phyloP scores from a whole-genome alignment of 495 filamentous ascomycete genomes.

The Neurospora sp. region DNA sequence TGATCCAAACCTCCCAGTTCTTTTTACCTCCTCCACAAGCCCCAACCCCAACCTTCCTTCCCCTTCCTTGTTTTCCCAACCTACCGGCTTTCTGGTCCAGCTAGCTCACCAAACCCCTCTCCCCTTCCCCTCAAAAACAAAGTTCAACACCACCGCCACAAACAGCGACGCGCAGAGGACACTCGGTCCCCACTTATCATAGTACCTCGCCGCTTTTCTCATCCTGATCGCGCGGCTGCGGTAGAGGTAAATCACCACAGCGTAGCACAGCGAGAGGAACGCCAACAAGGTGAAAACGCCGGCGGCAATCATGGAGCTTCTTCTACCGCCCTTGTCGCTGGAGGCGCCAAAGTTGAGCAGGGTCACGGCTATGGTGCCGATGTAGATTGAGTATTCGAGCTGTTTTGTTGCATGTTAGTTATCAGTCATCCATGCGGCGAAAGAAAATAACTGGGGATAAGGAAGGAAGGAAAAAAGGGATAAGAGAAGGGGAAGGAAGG shows the following conservation, averaged over 20 bases:
- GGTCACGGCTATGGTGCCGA: conserved; percentile 83
- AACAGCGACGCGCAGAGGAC: conserved; percentile 67
- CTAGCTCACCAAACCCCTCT: conserved; percentile 28
- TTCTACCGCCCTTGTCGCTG: conserved; percentile 30
- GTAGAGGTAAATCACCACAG: conserved; percentile 74
- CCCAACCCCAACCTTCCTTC: not conserved
- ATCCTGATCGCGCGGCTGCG: conserved; percentile 73
- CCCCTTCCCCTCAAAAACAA: conserved; percentile 48
- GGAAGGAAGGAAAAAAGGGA: too few species aligned
- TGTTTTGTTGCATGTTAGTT: conserved; percentile 17
- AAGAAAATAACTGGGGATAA: too few species aligned
- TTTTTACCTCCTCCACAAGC: not conserved
- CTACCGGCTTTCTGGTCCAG: not conserved
- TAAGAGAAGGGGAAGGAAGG: too few species aligned
- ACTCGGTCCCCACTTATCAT: conserved; percentile 80
- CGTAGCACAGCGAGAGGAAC: conserved; percentile 63
- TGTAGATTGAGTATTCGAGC: conserved; percentile 91
- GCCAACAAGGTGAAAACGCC: conserved; percentile 78
- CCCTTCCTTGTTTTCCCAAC: not conserved
- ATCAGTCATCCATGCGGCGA: too few species aligned
- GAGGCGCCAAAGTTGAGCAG: conserved; percentile 66
- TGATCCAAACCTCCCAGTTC: not conserved
- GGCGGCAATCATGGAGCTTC: conserved; percentile 53
- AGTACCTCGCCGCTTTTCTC: conserved; percentile 74
- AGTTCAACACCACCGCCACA: conserved; percentile 64